Base-by-base conservation (phyloP, 441 rosid species). In the Jatropha multifida region DNA sequence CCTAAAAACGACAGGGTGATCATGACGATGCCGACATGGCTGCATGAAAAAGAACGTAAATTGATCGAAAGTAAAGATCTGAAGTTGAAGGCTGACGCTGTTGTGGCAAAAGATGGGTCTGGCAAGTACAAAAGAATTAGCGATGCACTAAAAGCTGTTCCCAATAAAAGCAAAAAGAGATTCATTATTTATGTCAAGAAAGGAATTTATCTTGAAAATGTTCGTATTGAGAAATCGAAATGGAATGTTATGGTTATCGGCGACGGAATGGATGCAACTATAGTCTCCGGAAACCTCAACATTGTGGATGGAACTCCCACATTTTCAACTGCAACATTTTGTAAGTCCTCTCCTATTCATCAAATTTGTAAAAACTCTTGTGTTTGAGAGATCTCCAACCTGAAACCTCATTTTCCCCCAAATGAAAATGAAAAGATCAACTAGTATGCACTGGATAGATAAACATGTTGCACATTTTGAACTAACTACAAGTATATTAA, bases 201-300 rank as follows among this genome's bases (percentile, higher is more conserved):
- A 3, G 64, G 64, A 1, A 59, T 4, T 59, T 59, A 59, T 26
- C 14, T 3, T 59, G 64, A 59, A 59, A 59, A 59, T 1, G 64
- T 59, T 59, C 15, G 12, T 4, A 37, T 59, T 11, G 38, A 23
- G 37, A 59, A 59, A 59, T 59, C 64, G 7, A 59, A 59, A 23
- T 59, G 64, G 64, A 59, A 59, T 59, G 64, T 26, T 26, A 59
- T 59, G 64, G 23, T 59, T 9, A 59, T 59, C 10, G 64, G 64
- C 15, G 40, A 59, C 15, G 64, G 64, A 8, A 59, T 59, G 64
- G 14, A 59, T 23, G 5, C 14, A 3, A 59, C 64, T 12, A 59
- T 26, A 26, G 64, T 59, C 14, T 59, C 64, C 3, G 64, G 40
- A 59, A 59, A 26, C 12, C 38, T 59, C 38, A 59, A 59, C 7